phyloP scores from a whole-genome alignment of 495 filamentous ascomycete species.

The Daldinia decipiens region DNA sequence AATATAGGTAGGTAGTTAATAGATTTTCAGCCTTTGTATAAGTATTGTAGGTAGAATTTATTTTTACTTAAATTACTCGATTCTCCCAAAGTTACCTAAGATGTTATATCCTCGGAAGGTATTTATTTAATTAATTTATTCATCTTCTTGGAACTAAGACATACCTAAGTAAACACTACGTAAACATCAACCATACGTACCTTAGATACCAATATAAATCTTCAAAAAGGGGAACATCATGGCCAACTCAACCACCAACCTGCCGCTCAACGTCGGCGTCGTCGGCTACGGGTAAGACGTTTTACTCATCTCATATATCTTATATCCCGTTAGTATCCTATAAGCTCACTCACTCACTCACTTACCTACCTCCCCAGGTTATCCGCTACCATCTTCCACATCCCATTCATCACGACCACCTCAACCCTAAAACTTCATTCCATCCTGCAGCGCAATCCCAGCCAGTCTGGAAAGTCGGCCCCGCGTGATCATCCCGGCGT shows the following conservation, averaged over 20 bases:
- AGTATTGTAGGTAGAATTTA: too few species aligned
- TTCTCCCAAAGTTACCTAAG: neutral
- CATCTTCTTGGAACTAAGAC: neutral
- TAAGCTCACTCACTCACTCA: slow-evolving; percentile 4
- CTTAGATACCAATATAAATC: too few species aligned
- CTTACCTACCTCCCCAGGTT: slow-evolving; percentile 58
- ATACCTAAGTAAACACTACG: too few species aligned
- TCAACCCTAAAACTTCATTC: slow-evolving; percentile 75
- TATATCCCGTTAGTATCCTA: neutral
- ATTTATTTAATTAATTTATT: too few species aligned
- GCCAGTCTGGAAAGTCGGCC: slow-evolving; percentile 61
- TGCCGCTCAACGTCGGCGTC: slow-evolving; percentile 62
- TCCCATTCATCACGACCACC: slow-evolving; percentile 78
- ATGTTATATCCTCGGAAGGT: neutral
- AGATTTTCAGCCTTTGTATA: too few species aligned
- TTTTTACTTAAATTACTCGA: neutral
- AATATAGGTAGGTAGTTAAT: too few species aligned
- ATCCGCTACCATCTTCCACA: slow-evolving; percentile 90
- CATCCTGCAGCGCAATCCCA: slow-evolving; percentile 74
- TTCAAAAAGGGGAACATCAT: slow-evolving; percentile 21
- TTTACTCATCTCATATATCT: neutral
- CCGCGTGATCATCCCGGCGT: slow-evolving; percentile 74
- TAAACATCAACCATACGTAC: too few species aligned
- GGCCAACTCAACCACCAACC: slow-evolving; percentile 37
- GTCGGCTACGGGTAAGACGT: slow-evolving; percentile 63